Evolutionary conservation across 1,284 basidiomycete species (phyloP).

Genomic region (Cutaneotrichosporon daszewskae): DNA sequence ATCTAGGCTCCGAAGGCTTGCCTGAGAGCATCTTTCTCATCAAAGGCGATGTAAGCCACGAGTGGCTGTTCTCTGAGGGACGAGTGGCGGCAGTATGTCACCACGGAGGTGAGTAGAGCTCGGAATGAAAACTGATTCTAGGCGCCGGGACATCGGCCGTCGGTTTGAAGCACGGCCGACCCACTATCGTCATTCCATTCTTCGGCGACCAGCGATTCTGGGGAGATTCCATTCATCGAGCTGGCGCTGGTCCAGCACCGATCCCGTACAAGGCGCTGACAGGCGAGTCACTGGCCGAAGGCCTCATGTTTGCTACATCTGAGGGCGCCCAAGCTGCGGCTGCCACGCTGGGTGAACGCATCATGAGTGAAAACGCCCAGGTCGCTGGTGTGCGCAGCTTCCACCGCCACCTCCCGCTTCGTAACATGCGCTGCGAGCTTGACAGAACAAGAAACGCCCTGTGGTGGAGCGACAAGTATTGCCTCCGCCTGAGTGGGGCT

Average conservation of each 20-base stretch:
- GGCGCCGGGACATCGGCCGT: conserved; percentile 62
- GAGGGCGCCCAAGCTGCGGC: conserved; percentile 53
- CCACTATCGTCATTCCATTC: conserved; percentile 63
- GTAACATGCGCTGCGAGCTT: conserved; percentile 58
- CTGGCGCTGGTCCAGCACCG: conserved; percentile 60
- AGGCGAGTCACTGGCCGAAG: conserved; percentile 54
- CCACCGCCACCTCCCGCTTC: conserved; percentile 57
- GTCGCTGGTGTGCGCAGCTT: conserved; percentile 55
- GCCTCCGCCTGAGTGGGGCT: conserved; percentile 54
- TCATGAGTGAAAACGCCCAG: conserved; percentile 56
- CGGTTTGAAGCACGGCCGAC: conserved; percentile 58
- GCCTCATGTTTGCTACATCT: conserved; percentile 53
- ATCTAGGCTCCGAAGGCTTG: conserved; percentile 49
- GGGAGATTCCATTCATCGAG: conserved; percentile 57
- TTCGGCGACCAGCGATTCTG: conserved; percentile 62
- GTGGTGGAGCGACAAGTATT: conserved; percentile 58
- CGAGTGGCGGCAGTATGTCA: conserved; percentile 63
- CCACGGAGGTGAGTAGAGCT: conserved; percentile 53
- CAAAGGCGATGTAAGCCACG: conserved; percentile 56
- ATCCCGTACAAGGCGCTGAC: conserved; percentile 56
- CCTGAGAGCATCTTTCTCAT: conserved; percentile 58
- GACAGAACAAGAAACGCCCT: conserved; percentile 53
- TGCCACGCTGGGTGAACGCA: conserved; percentile 53
- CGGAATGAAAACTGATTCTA: conserved; percentile 5
- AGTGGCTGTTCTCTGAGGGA: conserved; percentile 60